phyloP scores from a whole-genome alignment of 108 stramenopile genomes.

The Thalassiosira profunda region DNA sequence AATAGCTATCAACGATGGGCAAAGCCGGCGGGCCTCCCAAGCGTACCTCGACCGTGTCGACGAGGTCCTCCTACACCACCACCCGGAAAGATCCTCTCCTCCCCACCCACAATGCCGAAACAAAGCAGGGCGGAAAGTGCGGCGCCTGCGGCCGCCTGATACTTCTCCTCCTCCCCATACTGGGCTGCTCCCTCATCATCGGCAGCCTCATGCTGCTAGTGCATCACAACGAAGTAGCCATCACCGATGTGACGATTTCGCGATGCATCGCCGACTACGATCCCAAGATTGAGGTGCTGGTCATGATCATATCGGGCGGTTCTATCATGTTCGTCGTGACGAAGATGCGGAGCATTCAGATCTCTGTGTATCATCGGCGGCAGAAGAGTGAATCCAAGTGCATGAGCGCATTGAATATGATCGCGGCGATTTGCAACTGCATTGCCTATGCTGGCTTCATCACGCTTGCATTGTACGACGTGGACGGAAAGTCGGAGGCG shows the following conservation, averaged over 20 bases:
- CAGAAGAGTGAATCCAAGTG: slow-evolving; percentile 23
- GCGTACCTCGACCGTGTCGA: too few relatives aligned
- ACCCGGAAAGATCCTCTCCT: too few relatives aligned
- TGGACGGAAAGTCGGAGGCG: slow-evolving; percentile 15
- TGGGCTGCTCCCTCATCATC: slow-evolving; percentile 25
- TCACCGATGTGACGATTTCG: slow-evolving; percentile 27
- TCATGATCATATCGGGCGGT: slow-evolving; percentile 14
- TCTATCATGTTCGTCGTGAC: slow-evolving; percentile 23
- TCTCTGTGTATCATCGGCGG: slow-evolving; percentile 40
- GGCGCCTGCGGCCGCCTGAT: slow-evolving; percentile 7
- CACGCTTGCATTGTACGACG: slow-evolving; percentile 10
- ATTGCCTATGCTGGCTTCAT: slow-evolving; percentile 38
- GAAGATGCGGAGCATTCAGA: slow-evolving; percentile 38
- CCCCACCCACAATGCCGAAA: background rate
- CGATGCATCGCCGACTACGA: slow-evolving; percentile 30
- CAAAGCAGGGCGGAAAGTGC: slow-evolving; percentile 8
- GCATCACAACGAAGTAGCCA: slow-evolving; percentile 1
- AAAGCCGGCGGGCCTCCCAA: too few relatives aligned
- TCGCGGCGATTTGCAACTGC: slow-evolving; percentile 22
- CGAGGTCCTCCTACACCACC: too few relatives aligned
- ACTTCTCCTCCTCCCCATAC: slow-evolving; percentile 18
- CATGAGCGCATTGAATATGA: slow-evolving; percentile 24
- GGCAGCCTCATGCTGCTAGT: slow-evolving; percentile 21
- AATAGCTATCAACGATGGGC: too few relatives aligned
- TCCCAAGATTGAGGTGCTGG: slow-evolving; percentile 20